Percentiles rank a stretch among this genome's conserved stretches.
These are phyloP conservation scores for Yamadazyma kanchanaburiensis DNA, from an alignment of 1,139 yeast genomes.

Conservation along the genomic window DNA sequence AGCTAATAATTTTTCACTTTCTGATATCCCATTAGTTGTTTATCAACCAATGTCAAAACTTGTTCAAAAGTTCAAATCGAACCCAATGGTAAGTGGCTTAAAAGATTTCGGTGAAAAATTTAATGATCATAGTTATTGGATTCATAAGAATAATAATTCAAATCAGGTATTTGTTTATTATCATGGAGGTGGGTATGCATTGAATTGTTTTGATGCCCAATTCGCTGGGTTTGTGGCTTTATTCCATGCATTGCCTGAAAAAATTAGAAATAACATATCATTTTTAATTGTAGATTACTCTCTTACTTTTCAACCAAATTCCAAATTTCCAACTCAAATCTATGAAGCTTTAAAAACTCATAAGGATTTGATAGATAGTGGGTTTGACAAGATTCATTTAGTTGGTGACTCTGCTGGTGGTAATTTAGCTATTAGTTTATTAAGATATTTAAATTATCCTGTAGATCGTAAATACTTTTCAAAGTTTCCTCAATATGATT, in stretches of 20 bases:
- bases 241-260: slow-evolving; percentile 20
- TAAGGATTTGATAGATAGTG: slow-evolving; percentile 21
- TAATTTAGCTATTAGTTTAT: slow-evolving; percentile 31
- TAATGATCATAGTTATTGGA: slow-evolving; percentile 27
- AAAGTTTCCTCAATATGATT: slow-evolving; percentile 11
- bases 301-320: slow-evolving; percentile 22
- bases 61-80: slow-evolving; percentile 8
- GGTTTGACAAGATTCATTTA: slow-evolving; percentile 29
- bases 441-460: slow-evolving; percentile 32
- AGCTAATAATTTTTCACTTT: slow-evolving; percentile 16
- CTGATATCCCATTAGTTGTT: slow-evolving; percentile 11
- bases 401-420: slow-evolving; percentile 51
- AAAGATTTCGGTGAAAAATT: slow-evolving; percentile 23
- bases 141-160: slow-evolving; percentile 18
- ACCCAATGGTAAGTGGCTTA: slow-evolving; percentile 15
- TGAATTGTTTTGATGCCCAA: slow-evolving; percentile 27
- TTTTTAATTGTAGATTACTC: slow-evolving; percentile 38
- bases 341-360: slow-evolving; percentile 29
- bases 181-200: slow-evolving; percentile 45
- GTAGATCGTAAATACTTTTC: slow-evolving; percentile 26
- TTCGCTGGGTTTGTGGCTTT: slow-evolving; percentile 22
- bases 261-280: slow-evolving; percentile 16
- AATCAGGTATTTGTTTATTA: slow-evolving; percentile 15
- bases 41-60: slow-evolving; percentile 12
- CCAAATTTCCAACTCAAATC: slow-evolving; percentile 38